Conservation (phyloP, 1,284 basidiomycete genomes). For the Cryptococcus amylolentus region DNA sequence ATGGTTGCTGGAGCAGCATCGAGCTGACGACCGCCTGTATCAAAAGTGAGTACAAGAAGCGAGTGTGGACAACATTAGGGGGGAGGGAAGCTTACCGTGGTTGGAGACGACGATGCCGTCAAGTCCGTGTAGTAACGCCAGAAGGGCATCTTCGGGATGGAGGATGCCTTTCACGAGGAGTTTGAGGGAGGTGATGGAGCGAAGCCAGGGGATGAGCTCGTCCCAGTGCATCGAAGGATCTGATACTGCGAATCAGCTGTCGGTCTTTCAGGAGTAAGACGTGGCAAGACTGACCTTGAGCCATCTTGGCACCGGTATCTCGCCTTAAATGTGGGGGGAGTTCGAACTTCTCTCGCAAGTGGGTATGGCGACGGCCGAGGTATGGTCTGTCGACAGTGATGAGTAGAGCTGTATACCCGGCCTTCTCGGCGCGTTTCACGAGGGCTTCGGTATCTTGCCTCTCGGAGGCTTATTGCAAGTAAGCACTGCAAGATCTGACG, state of each 20-base stretch:
- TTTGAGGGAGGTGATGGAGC: too few species aligned
- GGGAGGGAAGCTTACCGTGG: conserved; percentile 55
- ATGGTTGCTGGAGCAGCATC: conserved; percentile 55
- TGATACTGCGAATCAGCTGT: too few species aligned
- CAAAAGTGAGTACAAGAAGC: not conserved
- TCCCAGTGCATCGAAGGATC: conserved; percentile 16
- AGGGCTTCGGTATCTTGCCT: conserved; percentile 20
- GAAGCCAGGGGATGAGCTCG: too few species aligned
- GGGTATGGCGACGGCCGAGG: conserved; percentile 23
- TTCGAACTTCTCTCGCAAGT: conserved; percentile 19
- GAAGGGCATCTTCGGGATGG: conserved; percentile 60
- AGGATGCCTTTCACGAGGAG: too few species aligned
- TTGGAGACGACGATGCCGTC: conserved; percentile 78
- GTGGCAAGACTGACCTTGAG: not conserved
- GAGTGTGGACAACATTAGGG: too few species aligned
- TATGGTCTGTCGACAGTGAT: conserved; percentile 30
- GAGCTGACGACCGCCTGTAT: conserved; percentile 62
- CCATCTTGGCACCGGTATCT: conserved; percentile 8
- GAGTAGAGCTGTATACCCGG: conserved; percentile 23
- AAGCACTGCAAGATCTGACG: conserved; percentile 1
- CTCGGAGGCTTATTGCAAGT: conserved; percentile 21
- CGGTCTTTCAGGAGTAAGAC: conserved; percentile 8
- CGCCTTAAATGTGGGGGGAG: conserved; percentile 5
- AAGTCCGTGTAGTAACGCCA: conserved; percentile 60
- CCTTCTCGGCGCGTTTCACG: conserved; percentile 22